Conservation (phyloP, 1,284 basidiomycete species). For the Pseudozyma thailandica region DNA sequence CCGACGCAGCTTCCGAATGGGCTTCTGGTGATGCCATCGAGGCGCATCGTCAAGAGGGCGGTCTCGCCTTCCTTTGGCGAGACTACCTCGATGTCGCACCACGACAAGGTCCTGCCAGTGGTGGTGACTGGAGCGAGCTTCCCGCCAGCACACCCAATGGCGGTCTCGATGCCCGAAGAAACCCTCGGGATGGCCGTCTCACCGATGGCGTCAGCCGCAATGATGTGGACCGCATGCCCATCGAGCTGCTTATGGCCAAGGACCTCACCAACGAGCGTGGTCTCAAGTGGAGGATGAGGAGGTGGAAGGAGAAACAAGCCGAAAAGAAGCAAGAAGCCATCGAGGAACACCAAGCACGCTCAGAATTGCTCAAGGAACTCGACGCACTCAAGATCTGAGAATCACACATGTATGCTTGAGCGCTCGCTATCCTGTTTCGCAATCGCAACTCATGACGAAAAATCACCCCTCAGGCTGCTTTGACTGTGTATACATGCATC, state of each 20-base stretch:
- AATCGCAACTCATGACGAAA: slow-evolving; percentile 12
- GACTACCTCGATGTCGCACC: slow-evolving; percentile 66
- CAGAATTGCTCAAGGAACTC: slow-evolving; percentile 56
- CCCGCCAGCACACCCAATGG: slow-evolving; percentile 16
- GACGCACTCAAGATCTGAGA: slow-evolving; percentile 49
- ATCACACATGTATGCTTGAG: background rate
- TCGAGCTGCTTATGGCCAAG: slow-evolving; percentile 64
- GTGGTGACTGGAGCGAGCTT: slow-evolving; percentile 56
- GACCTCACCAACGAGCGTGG: slow-evolving; percentile 62
- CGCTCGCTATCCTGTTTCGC: background rate
- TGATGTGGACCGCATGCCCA: slow-evolving; percentile 64
- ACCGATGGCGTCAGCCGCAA: slow-evolving; percentile 32
- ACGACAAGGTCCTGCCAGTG: slow-evolving; percentile 56
- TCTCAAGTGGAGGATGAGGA: slow-evolving; percentile 63
- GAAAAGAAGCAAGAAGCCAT: slow-evolving; percentile 26
- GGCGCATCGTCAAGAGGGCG: slow-evolving; percentile 52
- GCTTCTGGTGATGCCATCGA: slow-evolving; percentile 38
- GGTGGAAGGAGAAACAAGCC: slow-evolving; percentile 51
- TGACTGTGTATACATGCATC: background rate
- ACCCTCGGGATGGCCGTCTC: slow-evolving; percentile 38
- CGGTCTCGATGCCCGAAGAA: slow-evolving; percentile 27
- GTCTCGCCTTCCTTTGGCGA: slow-evolving; percentile 57
- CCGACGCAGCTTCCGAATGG: slow-evolving; percentile 48
- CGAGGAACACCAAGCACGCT: slow-evolving; percentile 10
- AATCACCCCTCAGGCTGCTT: background rate